Conservation (phyloP, 345 rosid species). For the Eucalyptus erythrocorys region DNA sequence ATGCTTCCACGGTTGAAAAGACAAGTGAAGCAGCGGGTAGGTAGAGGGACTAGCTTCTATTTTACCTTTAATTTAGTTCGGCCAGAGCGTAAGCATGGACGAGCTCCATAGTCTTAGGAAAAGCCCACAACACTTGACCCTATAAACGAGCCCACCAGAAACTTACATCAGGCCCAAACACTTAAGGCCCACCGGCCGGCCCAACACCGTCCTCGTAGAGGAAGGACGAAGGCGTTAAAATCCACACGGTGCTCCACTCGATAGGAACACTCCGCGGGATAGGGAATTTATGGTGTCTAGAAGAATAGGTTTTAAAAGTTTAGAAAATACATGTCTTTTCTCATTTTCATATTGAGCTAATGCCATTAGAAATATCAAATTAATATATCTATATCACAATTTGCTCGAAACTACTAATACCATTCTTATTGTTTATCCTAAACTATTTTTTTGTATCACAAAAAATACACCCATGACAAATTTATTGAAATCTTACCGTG, state of each 20-base stretch:
- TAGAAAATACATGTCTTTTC: no score
- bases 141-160: no score
- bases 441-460: neutral
- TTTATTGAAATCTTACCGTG: neutral
- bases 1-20: neutral
- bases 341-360: neutral
- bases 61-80: no score
- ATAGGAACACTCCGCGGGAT: rapidly evolving
- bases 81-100: no score
- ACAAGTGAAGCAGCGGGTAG: neutral
- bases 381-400: neutral
- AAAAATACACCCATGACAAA: neutral
- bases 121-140: no score
- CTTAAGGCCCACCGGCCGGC: no score
- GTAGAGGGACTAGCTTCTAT: neutral
- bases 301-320: no score
- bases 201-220: no score
- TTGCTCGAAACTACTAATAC: neutral
- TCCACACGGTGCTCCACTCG: neutral
- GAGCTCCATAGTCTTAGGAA: no score
- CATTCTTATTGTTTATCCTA: neutral
- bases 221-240: no score
- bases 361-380: neutral
- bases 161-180: no score
- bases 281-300: no score